These are phyloP conservation scores for Fusarium sp. DNA, from an alignment of 2,329 filamentous ascomycete genomes.

Conservation along the genomic window DNA sequence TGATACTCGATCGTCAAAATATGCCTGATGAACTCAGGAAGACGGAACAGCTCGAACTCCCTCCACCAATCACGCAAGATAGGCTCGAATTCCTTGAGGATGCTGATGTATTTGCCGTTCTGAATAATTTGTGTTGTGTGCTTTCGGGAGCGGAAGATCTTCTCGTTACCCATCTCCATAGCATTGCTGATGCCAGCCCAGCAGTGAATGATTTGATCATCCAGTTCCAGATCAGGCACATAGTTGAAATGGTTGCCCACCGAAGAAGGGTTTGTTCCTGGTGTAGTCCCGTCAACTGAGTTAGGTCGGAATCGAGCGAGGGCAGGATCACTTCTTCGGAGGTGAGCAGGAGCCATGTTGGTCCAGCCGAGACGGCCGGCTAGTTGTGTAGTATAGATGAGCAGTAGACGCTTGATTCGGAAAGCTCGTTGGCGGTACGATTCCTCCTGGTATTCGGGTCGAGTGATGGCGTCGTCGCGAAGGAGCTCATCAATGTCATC, in stretches of 20 bases:
- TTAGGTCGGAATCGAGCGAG: constrained; percentile 61
- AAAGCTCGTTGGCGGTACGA: constrained; percentile 79
- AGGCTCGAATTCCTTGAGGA: constrained; percentile 84
- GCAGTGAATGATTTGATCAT: constrained; percentile 81
- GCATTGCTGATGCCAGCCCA: constrained; percentile 94
- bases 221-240: constrained; percentile 72
- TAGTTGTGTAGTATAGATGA: constrained; percentile 94
- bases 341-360: constrained; percentile 84
- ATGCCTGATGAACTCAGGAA: constrained; percentile 73
- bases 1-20: constrained; percentile 96
- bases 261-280: constrained; percentile 68
- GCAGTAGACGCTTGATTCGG: constrained; percentile 84
- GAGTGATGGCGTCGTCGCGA: constrained; percentile 67
- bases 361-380: constrained; percentile 92
- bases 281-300: constrained; percentile 68
- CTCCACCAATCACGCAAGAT: constrained; percentile 81
- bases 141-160: constrained; percentile 86
- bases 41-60: constrained; percentile 81
- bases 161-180: constrained; percentile 91
- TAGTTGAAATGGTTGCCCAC: constrained; percentile 71
- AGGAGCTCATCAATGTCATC: constrained; percentile 83
- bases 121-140: constrained; percentile 91
- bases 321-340: constrained; percentile 68
- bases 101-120: constrained; percentile 82
- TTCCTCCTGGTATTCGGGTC: constrained; percentile 78